Evolutionary conservation across 768 basidiomycete genomes (phyloP).

Genomic region (Boletus vinaceobasis): DNA sequence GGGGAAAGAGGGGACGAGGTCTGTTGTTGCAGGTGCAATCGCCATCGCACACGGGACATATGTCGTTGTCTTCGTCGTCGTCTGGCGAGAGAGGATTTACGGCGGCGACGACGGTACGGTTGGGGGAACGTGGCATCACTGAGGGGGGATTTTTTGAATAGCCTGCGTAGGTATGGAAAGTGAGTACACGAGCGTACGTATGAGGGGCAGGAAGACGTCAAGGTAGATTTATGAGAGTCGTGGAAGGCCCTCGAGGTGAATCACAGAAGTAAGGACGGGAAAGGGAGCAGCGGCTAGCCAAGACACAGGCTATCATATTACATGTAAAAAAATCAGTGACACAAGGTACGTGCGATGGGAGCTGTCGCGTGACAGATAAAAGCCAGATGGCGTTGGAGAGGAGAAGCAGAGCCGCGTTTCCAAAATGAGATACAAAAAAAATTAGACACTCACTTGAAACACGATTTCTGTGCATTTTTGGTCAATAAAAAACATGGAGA

Average conservation of each 20-base stretch:
- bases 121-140: slow-evolving; percentile 66
- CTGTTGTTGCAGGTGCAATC: slow-evolving; percentile 75
- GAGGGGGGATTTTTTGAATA: slow-evolving; percentile 50
- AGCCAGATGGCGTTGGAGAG: slow-evolving; percentile 24
- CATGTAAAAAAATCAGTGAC: slow-evolving; percentile 38
- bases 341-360: slow-evolving; percentile 28
- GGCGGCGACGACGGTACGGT: slow-evolving; percentile 59
- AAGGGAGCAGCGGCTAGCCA: slow-evolving; percentile 3
- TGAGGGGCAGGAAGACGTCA: slow-evolving; percentile 21
- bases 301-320: slow-evolving; percentile 32
- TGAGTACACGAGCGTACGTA: slow-evolving; percentile 26
- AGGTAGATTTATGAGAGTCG: slow-evolving; percentile 23
- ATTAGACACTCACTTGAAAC: slow-evolving; percentile 27
- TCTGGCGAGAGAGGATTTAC: slow-evolving; percentile 36
- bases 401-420: slow-evolving; percentile 17
- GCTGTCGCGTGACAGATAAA: slow-evolving; percentile 37
- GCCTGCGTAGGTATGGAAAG: slow-evolving; percentile 28
- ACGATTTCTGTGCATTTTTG: slow-evolving; percentile 39
- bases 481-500: slow-evolving; percentile 35
- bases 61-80: slow-evolving; percentile 82
- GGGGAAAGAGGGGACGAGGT: slow-evolving; percentile 32
- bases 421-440: slow-evolving; percentile 26
- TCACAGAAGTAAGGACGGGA: slow-evolving; percentile 24
- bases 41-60: slow-evolving; percentile 88
- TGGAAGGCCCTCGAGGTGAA: slow-evolving; percentile 13